Percentiles rank a stretch among this genome's conserved stretches.
Conservation (phyloP, 2,329 filamentous ascomycete genomes). For the Alternaria brassicae region DNA sequence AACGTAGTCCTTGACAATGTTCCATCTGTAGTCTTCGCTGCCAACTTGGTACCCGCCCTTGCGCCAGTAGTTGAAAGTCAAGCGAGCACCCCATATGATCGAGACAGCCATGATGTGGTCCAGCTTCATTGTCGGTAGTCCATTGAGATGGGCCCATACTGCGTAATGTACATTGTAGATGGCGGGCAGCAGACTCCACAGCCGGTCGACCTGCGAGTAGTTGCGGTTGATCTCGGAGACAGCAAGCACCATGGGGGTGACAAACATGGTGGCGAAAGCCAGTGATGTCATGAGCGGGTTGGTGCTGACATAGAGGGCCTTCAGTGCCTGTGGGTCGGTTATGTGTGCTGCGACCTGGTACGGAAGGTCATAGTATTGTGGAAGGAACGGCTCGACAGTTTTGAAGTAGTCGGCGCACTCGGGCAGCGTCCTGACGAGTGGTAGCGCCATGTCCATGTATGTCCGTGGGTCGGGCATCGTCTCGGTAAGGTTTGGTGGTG, state of each 20-base stretch:
- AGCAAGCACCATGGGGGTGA: constrained; percentile 76
- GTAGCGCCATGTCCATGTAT: constrained; percentile 61
- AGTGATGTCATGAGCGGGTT: constrained; percentile 84
- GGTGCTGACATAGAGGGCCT: constrained; percentile 78
- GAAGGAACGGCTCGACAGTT: constrained; percentile 79
- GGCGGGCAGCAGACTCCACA: constrained; percentile 89
- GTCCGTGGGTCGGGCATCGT: constrained; percentile 55
- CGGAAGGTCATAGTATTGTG: constrained; percentile 61
- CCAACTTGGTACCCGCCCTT: constrained; percentile 90
- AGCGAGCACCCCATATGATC: constrained; percentile 81
- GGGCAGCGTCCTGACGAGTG: constrained; percentile 70
- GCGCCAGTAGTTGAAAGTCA: constrained; percentile 97
- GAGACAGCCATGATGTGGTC: constrained; percentile 76
- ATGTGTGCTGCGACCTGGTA: constrained; percentile 61
- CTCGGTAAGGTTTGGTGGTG: not conserved
- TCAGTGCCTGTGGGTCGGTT: constrained; percentile 67
- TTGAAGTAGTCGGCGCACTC: constrained; percentile 80
- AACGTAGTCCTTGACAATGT: constrained; percentile 72
- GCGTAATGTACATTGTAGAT: constrained; percentile 86
- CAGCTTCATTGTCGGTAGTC: constrained; percentile 72
- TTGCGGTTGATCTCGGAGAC: constrained; percentile 87
- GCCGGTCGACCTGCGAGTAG: constrained; percentile 94
- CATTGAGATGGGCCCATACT: constrained; percentile 79
- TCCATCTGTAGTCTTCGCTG: constrained; percentile 95
- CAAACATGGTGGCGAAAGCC: constrained; percentile 70